Conservation (phyloP, 441 rosid species). For the Corymbia calophylla region DNA sequence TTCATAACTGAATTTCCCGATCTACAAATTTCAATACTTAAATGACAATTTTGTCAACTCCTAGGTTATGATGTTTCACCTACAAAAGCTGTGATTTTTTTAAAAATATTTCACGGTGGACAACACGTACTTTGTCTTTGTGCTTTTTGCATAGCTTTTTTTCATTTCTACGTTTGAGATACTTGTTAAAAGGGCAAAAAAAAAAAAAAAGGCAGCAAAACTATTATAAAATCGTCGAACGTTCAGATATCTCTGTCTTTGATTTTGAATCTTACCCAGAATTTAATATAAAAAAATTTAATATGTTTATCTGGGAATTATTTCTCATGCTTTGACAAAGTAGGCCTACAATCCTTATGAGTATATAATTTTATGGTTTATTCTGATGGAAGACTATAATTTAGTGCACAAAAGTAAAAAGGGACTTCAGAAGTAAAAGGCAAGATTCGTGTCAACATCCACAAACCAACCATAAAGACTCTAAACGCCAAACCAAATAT, state of each 20-base stretch:
- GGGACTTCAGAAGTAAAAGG: background rate
- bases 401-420: background rate
- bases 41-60: background rate
- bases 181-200: no score
- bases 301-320: background rate
- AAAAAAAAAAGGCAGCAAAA: background rate
- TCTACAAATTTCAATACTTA: background rate
- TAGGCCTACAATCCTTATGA: background rate
- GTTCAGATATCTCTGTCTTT: background rate
- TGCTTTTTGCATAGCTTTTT: background rate
- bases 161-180: background rate
- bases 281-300: rapidly evolving
- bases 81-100: background rate
- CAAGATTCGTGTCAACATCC: background rate
- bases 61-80: background rate
- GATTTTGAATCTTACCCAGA: background rate
- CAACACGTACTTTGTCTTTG: background rate
- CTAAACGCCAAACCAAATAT: background rate
- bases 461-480: background rate
- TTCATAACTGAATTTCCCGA: background rate
- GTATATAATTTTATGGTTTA: background rate
- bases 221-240: background rate
- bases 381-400: background rate
- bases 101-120: background rate
- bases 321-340: background rate